phyloP scores from a whole-genome alignment of 179 eudicot genomes.

The Drosera spatulata region DNA sequence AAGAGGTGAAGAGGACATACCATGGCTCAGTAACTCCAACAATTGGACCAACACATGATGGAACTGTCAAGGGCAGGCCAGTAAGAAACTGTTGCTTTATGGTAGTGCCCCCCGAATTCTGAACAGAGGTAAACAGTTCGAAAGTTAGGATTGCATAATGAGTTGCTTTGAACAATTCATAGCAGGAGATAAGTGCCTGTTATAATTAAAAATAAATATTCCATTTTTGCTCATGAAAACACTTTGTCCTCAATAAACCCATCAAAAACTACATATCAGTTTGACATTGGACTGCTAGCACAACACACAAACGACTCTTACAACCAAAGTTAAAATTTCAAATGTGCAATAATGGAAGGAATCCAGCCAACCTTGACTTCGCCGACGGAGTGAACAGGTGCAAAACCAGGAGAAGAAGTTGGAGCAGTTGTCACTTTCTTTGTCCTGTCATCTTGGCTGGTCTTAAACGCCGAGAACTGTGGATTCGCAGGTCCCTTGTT shows the following conservation, averaged over 20 bases:
- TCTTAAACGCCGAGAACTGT: no score
- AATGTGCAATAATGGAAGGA: no score
- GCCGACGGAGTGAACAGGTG: not conserved
- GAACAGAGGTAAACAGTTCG: conserved; percentile 13
- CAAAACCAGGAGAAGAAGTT: not conserved
- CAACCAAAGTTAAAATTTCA: no score
- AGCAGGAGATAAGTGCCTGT: not conserved
- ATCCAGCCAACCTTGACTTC: not conserved
- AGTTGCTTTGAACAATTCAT: conserved; percentile 15
- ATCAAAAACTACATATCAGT: no score
- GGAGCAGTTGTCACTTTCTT: not conserved
- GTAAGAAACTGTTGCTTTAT: conserved; percentile 19
- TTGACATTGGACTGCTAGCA: no score
- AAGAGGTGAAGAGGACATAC: not conserved
- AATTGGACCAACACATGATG: conserved; percentile 3
- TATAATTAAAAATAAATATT: no score
- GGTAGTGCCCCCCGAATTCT: conserved; percentile 19
- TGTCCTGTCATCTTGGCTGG: no score
- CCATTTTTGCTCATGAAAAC: no score
- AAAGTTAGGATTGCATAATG: conserved; percentile 15
- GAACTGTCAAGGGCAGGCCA: conserved; percentile 8
- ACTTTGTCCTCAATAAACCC: no score
- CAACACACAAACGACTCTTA: not conserved
- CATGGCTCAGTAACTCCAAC: conserved; percentile 11
- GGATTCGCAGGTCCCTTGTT: not conserved